phyloP scores from a whole-genome alignment of 306 rosid species.

The Medicago arabica region DNA sequence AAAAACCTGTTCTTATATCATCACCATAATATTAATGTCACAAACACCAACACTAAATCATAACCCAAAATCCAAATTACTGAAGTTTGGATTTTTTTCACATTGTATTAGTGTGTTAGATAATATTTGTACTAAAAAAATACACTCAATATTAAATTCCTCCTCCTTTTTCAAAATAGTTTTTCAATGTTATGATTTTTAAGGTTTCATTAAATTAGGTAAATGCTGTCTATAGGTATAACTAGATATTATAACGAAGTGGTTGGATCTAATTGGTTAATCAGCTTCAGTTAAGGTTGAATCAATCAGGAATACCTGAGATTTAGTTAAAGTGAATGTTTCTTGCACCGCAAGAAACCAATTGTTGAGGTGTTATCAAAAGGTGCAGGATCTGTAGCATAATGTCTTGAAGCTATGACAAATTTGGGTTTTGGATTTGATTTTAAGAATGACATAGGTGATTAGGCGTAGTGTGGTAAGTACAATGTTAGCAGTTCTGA shows the following conservation, averaged over 20 bases:
- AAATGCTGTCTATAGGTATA: too few species aligned
- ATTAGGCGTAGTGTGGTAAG: too few species aligned
- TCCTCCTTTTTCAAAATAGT: too few species aligned
- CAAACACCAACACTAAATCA: background rate
- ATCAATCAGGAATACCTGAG: constrained; percentile 37
- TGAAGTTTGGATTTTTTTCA: background rate
- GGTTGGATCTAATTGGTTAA: too few species aligned
- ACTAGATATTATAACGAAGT: too few species aligned
- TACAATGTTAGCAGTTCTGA: constrained; percentile 49
- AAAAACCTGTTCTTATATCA: constrained; percentile 56
- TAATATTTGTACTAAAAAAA: background rate
- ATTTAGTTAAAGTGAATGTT: constrained; percentile 75
- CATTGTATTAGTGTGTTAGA: too few species aligned
- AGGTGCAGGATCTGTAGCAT: constrained; percentile 65
- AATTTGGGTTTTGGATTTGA: too few species aligned
- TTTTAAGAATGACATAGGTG: too few species aligned
- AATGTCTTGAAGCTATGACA: too few species aligned
- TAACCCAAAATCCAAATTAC: background rate
- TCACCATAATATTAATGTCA: background rate
- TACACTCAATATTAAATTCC: background rate
- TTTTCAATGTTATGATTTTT: too few species aligned
- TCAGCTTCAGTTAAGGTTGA: too few species aligned
- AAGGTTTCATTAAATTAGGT: too few species aligned
- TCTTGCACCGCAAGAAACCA: constrained; percentile 62
- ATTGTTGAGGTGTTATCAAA: constrained; percentile 74